Percentiles rank a stretch among this genome's conserved stretches.
These are phyloP conservation scores for Penicillium manginii DNA, from an alignment of 495 filamentous ascomycete species.

Conservation along the genomic window DNA sequence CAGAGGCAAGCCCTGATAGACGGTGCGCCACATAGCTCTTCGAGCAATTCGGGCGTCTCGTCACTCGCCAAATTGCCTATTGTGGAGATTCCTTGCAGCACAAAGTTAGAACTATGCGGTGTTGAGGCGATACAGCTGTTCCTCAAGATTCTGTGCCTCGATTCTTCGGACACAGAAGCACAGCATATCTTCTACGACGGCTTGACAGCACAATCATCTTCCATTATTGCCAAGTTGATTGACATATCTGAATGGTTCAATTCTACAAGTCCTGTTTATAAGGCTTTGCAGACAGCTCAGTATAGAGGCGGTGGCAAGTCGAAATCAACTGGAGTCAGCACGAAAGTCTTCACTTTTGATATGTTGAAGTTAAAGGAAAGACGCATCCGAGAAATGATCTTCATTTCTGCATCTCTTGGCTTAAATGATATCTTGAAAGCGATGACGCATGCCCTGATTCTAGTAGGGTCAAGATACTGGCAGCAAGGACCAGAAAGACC, in stretches of 20 bases:
- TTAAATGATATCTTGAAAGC: conserved; percentile 29
- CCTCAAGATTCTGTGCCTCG: conserved; percentile 37
- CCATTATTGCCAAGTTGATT: conserved; percentile 34
- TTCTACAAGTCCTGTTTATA: neutral
- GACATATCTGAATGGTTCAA: conserved; percentile 2
- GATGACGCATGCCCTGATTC: conserved; percentile 58
- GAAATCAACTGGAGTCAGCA: neutral
- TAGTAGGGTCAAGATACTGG: conserved; percentile 71
- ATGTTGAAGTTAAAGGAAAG: conserved; percentile 44
- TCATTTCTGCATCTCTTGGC: conserved; percentile 38
- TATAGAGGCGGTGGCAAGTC: conserved; percentile 11
- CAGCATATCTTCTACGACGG: conserved; percentile 26
- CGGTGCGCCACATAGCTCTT: neutral
- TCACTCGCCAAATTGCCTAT: conserved; percentile 27
- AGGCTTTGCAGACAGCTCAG: neutral
- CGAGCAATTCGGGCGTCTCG: neutral
- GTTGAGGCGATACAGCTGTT: conserved; percentile 44
- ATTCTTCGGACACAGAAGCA: conserved; percentile 28
- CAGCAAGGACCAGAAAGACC: conserved; percentile 30
- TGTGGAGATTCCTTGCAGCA: conserved; percentile 29
- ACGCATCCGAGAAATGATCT: conserved; percentile 43
- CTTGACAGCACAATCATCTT: conserved; percentile 31
- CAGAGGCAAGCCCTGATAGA: conserved; percentile 10
- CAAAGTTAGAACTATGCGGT: conserved; percentile 30
- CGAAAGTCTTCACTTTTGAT: neutral